Evolutionary conservation across 1,284 basidiomycete species (phyloP).

Genomic region (Mycena citricolor): DNA sequence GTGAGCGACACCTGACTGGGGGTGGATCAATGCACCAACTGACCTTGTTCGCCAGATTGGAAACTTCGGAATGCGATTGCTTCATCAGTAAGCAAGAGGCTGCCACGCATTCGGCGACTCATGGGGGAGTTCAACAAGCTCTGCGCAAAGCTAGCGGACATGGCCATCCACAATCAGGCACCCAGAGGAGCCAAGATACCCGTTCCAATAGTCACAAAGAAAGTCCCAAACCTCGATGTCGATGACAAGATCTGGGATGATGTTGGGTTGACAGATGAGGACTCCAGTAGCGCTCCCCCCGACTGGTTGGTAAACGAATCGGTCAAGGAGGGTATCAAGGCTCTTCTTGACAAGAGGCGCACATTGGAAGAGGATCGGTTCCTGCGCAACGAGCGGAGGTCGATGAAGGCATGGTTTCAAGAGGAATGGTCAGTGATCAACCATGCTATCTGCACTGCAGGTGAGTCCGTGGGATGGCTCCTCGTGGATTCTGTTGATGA

Average conservation of each 20-base stretch:
- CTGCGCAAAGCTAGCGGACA: conserved; percentile 7
- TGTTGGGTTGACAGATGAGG: conserved; percentile 19
- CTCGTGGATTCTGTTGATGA: too few species aligned
- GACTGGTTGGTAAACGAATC: conserved; percentile 14
- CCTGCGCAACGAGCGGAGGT: conserved; percentile 10
- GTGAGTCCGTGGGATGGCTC: too few species aligned
- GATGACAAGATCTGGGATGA: conserved; percentile 27
- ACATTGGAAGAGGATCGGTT: conserved; percentile 21
- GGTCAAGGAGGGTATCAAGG: conserved; percentile 19
- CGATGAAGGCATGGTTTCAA: conserved; percentile 22
- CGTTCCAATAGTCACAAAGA: conserved; percentile 8
- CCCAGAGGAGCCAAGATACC: conserved; percentile 20
- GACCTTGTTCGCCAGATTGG: too few species aligned
- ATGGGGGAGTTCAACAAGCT: conserved; percentile 23
- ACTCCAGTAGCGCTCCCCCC: conserved; percentile 7
- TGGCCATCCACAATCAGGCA: conserved; percentile 13
- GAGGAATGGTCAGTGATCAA: conserved; percentile 11
- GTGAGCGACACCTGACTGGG: too few species aligned
- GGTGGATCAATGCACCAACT: too few species aligned
- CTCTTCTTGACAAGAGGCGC: conserved; percentile 14
- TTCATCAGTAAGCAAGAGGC: too few species aligned
- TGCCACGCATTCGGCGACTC: too few species aligned
- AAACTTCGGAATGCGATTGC: too few species aligned
- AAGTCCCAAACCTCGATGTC: conserved; percentile 23
- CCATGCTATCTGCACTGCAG: too few species aligned